Base-by-base conservation (phyloP, 2,329 filamentous ascomycete genomes). In the Colletotrichum lini region DNA sequence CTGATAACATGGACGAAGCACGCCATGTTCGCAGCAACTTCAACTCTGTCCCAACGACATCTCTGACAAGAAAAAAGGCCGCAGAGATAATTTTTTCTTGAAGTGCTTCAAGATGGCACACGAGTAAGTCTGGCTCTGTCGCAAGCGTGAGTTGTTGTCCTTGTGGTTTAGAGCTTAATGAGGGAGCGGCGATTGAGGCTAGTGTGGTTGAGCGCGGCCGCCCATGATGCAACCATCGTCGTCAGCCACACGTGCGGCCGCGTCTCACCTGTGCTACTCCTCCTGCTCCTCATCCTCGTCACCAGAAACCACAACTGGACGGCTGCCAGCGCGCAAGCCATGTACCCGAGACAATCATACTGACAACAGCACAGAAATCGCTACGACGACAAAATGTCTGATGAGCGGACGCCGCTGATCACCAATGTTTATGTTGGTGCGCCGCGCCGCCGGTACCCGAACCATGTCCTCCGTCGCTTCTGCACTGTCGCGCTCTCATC, bases 401-500 rank as follows among this genome's bases (percentile, higher is more conserved):
- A 84, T 45, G 92, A 94, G 83, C 85, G 84, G 67, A 93, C 91
- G 61, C 92, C 92, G 69, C 86, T 94, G 75, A 87, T 94, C 73
- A 86, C 90, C 76, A 90, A 88, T 62, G 88, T 93, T 70, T 86
- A 78, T 21, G 84, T 91, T 75, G 85, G 84, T 70, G 80, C 87
- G 73, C 83, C 84, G 71, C 84, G 84, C 76, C 84, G 81, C 73
- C 84, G 90, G 75, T 91, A 91, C 76, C 84, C 84, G 54, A 90
- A 92, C 75, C 85, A 88, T 74, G 87, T 86, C 38, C 79, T 91
- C 56, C 90, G 92, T 61, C 89, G 91, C 69, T 89, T 92, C 79
- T 93, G 90, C 78, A 92, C 90, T 52, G 84, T 93, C 67, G 85
- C 88, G 26, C 82, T 89, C 59, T 81, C 87, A 42, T 90, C 88